A percentile compares a stretch with the other conserved stretches of the same genome.
These are phyloP conservation scores for Leptographium lundbergii DNA, from an alignment of 2,329 filamentous ascomycete species.

Conservation along the genomic window DNA sequence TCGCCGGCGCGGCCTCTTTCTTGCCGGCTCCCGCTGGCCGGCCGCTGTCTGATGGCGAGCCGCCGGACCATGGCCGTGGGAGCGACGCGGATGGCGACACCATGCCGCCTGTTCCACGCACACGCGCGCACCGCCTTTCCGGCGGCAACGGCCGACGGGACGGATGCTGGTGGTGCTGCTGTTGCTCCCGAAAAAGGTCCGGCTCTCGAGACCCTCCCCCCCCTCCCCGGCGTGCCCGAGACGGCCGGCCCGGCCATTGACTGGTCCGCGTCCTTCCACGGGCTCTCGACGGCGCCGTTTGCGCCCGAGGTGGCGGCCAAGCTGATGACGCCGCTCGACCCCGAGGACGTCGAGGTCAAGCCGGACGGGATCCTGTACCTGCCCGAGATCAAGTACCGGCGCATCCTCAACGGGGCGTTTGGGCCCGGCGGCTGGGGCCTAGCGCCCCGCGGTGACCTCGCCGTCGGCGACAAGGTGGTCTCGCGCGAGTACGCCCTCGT, in stretches of 20 bases:
- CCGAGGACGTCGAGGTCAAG: slow-evolving; percentile 86
- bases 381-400: slow-evolving; percentile 94
- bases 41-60: neutral
- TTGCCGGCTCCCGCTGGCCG: neutral
- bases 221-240: neutral
- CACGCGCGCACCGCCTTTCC: neutral
- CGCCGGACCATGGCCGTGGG: no score
- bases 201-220: no score
- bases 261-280: slow-evolving; percentile 77
- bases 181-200: neutral
- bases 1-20: neutral
- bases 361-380: slow-evolving; percentile 94
- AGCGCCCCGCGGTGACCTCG: slow-evolving; percentile 73
- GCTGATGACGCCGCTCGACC: slow-evolving; percentile 53
- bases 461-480: slow-evolving; percentile 66
- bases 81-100: no score
- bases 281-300: slow-evolving; percentile 60
- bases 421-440: slow-evolving; percentile 93
- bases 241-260: slow-evolving; percentile 31
- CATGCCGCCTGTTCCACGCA: neutral
- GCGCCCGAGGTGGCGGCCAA: slow-evolving; percentile 54
- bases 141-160: neutral
- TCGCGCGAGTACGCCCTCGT: slow-evolving; percentile 92
- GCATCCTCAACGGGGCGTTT: slow-evolving; percentile 82
- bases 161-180: neutral